phyloP scores from a whole-genome alignment of 305 asterid genomes.

The Fraxinus dipetala region DNA sequence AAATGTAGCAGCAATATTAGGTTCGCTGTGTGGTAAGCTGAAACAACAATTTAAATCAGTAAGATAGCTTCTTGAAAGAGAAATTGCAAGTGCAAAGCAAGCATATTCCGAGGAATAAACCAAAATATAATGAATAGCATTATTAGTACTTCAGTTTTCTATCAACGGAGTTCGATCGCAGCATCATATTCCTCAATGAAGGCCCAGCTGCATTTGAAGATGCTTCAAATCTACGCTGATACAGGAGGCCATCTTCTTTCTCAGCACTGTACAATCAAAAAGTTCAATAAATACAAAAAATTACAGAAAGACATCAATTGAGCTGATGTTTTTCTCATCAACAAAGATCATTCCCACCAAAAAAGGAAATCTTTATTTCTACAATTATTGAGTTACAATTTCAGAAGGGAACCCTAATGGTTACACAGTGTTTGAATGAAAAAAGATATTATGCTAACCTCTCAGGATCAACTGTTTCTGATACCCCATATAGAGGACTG shows the following conservation, averaged over 20 bases:
- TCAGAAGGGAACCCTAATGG: not conserved
- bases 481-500: conserved; percentile 90
- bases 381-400: conserved; percentile 6
- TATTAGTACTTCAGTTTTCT: conserved; percentile 63
- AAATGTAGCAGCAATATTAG: conserved; percentile 77
- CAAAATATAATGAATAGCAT: conserved; percentile 13
- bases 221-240: conserved; percentile 71
- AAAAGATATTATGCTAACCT: conserved; percentile 45
- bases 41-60: conserved; percentile 31
- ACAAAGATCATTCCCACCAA: conserved; percentile 1
- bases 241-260: conserved; percentile 74
- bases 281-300: conserved; percentile 17
- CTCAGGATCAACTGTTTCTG: conserved; percentile 79
- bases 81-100: not conserved
- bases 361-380: not conserved
- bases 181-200: conserved; percentile 75
- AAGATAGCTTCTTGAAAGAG: conserved; percentile 5
- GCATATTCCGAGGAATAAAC: not conserved
- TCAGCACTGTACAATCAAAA: conserved; percentile 55
- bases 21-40: conserved; percentile 88
- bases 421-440: conserved; percentile 9
- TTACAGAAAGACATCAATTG: conserved; percentile 10
- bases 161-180: conserved; percentile 74
- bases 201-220: conserved; percentile 75
- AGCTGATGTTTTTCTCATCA: conserved; percentile 9